Percentiles rank a stretch among this genome's conserved stretches.
Evolutionary conservation across 495 filamentous ascomycete genomes (phyloP).

Genomic region (Evansstolkia leycettana): DNA sequence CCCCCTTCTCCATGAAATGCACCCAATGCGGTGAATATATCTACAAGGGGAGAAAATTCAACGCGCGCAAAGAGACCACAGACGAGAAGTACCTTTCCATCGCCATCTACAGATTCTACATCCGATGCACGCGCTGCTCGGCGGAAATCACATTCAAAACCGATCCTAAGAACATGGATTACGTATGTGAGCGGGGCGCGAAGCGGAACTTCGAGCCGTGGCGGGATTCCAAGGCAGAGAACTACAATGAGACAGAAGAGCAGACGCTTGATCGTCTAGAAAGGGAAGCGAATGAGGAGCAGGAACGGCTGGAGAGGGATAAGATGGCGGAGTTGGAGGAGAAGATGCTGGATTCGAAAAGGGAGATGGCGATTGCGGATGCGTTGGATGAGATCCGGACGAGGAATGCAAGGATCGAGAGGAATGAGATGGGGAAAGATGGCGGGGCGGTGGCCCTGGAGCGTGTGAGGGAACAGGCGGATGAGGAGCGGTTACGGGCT

Average conservation of each 20-base stretch:
- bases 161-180: conserved; percentile 91
- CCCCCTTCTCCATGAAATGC: conserved; percentile 92
- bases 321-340: conserved; percentile 71
- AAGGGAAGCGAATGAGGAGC: conserved; percentile 50
- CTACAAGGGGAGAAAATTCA: conserved; percentile 94
- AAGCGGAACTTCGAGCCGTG: conserved; percentile 91
- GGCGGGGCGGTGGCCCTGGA: conserved; percentile 34
- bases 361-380: conserved; percentile 95
- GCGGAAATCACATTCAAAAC: conserved; percentile 91
- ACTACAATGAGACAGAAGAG: conserved; percentile 69
- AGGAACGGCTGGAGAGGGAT: conserved; percentile 44
- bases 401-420: conserved; percentile 75
- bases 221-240: conserved; percentile 40
- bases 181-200: conserved; percentile 74
- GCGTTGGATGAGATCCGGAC: conserved; percentile 89
- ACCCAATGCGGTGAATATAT: conserved; percentile 88
- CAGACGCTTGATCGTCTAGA: conserved; percentile 77
- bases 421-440: conserved; percentile 47
- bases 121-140: conserved; percentile 81
- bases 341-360: conserved; percentile 84
- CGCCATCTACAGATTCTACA: conserved; percentile 87
- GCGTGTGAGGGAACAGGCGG: conserved; percentile 27
- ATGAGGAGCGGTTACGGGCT: conserved; percentile 47
- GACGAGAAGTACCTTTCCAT: conserved; percentile 87
- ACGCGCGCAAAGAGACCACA: conserved; percentile 87